phyloP scores from a whole-genome alignment of 768 basidiomycete genomes.

The Mycena amicta region DNA sequence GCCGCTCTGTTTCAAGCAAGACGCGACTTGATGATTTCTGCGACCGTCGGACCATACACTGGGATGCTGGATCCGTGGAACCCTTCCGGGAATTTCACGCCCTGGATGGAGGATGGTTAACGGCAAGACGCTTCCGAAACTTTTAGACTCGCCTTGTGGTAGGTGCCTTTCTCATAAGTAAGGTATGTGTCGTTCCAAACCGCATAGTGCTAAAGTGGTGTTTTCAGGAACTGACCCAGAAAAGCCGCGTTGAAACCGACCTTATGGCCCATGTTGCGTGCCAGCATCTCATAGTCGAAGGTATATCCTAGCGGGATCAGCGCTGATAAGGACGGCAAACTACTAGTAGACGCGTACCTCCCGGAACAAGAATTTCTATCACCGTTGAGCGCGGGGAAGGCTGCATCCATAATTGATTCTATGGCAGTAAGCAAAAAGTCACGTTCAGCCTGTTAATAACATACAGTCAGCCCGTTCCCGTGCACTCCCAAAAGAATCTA shows the following conservation, averaged over 20 bases:
- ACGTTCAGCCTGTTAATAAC: not conserved
- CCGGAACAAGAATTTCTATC: conserved; percentile 69
- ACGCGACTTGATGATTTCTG: conserved; percentile 59
- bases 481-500: conserved; percentile 66
- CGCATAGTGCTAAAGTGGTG: conserved; percentile 49
- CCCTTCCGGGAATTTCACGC: conserved; percentile 53
- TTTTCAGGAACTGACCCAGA: not conserved
- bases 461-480: conserved; percentile 67
- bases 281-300: conserved; percentile 46
- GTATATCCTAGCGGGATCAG: conserved; percentile 31
- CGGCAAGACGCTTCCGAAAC: not conserved
- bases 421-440: not conserved
- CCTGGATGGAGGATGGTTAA: conserved; percentile 1
- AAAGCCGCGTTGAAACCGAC: conserved; percentile 24
- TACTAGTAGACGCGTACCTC: conserved; percentile 36
- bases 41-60: conserved; percentile 60
- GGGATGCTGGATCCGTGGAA: conserved; percentile 68
- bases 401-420: conserved; percentile 70
- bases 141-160: conserved; percentile 29
- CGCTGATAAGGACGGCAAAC: not conserved
- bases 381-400: conserved; percentile 62
- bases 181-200: conserved; percentile 67
- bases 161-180: conserved; percentile 34
- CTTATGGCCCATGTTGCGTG: conserved; percentile 44
- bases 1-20: conserved; percentile 28